Percentiles rank a stretch among this genome's conserved stretches.
Conservation (phyloP, 441 rosid genomes). For the Daphne laureola region DNA sequence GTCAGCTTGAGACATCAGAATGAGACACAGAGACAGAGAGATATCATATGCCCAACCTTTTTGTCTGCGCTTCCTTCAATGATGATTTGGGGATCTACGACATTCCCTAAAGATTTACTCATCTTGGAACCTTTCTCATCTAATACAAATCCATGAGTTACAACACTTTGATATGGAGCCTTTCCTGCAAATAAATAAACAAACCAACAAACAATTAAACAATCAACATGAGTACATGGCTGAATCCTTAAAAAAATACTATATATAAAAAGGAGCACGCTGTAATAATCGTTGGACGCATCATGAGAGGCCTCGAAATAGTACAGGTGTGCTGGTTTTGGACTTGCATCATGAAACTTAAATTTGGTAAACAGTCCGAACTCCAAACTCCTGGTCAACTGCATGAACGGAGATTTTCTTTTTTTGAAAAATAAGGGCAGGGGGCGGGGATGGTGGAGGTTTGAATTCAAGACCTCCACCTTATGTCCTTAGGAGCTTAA, state of each 20-base stretch:
- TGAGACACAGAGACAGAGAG: background rate
- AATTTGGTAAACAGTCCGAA: too few relatives aligned
- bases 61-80: slow-evolving; percentile 87
- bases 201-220: background rate
- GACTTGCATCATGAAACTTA: too few relatives aligned
- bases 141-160: slow-evolving; percentile 97
- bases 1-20: slow-evolving; percentile 5
- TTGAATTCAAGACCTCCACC: too few relatives aligned
- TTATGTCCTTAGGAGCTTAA: too few relatives aligned
- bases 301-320: too few relatives aligned
- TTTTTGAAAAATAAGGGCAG: too few relatives aligned
- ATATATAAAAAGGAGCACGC: background rate
- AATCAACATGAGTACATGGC: slow-evolving; percentile 1
- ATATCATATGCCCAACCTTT: slow-evolving; percentile 39
- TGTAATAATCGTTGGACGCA: background rate
- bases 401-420: too few relatives aligned
- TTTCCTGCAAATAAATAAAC: slow-evolving; percentile 48
- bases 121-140: slow-evolving; percentile 97
- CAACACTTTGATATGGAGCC: slow-evolving; percentile 82
- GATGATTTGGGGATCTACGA: slow-evolving; percentile 75
- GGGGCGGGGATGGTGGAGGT: too few relatives aligned
- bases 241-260: background rate
- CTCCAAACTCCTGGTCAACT: too few relatives aligned
- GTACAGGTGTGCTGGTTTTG: background rate
- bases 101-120: slow-evolving; percentile 98